Evolutionary conservation across 495 filamentous ascomycete species (phyloP).

Genomic region (Xylaria cubensis): DNA sequence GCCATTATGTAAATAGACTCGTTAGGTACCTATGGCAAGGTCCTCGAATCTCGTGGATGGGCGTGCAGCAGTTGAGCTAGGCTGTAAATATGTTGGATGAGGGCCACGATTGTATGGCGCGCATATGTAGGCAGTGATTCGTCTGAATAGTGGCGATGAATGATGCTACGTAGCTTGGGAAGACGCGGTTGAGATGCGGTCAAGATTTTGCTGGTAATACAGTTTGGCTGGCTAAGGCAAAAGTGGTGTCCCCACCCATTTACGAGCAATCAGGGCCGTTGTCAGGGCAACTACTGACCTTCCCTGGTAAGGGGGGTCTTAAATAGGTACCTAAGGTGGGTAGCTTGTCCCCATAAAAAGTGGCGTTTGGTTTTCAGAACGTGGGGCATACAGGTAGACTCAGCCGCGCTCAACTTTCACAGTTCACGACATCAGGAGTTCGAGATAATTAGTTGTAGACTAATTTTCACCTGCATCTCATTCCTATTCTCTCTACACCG

Average conservation of each 20-base stretch:
- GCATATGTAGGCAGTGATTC: neutral
- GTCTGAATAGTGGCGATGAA: constrained; percentile 11
- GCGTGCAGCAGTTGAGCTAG: constrained; percentile 25
- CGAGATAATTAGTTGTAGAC: neutral
- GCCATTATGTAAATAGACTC: constrained; percentile 68
- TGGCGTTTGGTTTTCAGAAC: constrained; percentile 5
- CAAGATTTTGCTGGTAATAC: constrained; percentile 21
- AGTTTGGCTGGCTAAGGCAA: constrained; percentile 10
- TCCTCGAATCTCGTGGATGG: constrained; percentile 19
- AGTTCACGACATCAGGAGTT: constrained; percentile 10
- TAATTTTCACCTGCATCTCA: neutral
- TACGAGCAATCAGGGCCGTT: constrained; percentile 19
- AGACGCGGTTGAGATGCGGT: neutral
- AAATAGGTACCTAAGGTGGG: neutral
- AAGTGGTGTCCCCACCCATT: constrained; percentile 23
- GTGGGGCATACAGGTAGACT: constrained; percentile 7
- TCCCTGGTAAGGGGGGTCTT: neutral
- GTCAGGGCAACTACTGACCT: constrained; percentile 17
- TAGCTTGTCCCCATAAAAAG: constrained; percentile 10
- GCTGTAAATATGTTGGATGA: constrained; percentile 24
- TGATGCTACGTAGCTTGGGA: constrained; percentile 8
- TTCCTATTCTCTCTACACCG: neutral
- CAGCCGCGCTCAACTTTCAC: neutral
- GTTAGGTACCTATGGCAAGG: constrained; percentile 37
- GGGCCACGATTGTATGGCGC: neutral